Conservation (phyloP, 768 basidiomycete genomes). For the Naganishia onofrii region DNA sequence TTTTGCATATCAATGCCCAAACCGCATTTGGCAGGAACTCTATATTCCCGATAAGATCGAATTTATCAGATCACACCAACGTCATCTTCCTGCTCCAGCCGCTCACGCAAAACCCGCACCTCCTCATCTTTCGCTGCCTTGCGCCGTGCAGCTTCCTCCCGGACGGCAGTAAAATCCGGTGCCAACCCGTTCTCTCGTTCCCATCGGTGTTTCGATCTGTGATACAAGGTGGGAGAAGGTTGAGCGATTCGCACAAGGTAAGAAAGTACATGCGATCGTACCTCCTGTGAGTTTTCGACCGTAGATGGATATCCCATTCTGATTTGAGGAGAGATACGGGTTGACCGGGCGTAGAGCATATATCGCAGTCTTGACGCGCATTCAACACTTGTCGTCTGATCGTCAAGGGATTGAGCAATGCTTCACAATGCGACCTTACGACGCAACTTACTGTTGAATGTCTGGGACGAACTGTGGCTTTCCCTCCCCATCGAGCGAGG, state of each 20-base stretch:
- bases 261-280: background rate
- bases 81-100: conserved; percentile 3
- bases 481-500: too few relatives aligned
- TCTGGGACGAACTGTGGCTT: conserved; percentile 36
- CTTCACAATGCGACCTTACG: too few relatives aligned
- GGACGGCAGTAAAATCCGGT: background rate
- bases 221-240: too few relatives aligned
- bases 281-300: conserved; percentile 31
- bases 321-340: conserved; percentile 32
- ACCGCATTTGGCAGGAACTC: too few relatives aligned
- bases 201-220: background rate
- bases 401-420: too few relatives aligned
- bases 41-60: too few relatives aligned
- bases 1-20: too few relatives aligned
- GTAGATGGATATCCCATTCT: conserved; percentile 32
- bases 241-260: too few relatives aligned
- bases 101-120: background rate
- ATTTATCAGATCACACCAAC: too few relatives aligned
- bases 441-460: conserved; percentile 39
- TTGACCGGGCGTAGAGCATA: conserved; percentile 36
- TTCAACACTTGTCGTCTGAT: conserved; percentile 40
- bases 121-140: background rate
- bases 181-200: background rate
- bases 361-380: conserved; percentile 36
- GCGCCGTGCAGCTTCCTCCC: conserved; percentile 9